Evolutionary conservation across 2,329 filamentous ascomycete species (phyloP).

Genomic region (Microsporum ferrugineum): DNA sequence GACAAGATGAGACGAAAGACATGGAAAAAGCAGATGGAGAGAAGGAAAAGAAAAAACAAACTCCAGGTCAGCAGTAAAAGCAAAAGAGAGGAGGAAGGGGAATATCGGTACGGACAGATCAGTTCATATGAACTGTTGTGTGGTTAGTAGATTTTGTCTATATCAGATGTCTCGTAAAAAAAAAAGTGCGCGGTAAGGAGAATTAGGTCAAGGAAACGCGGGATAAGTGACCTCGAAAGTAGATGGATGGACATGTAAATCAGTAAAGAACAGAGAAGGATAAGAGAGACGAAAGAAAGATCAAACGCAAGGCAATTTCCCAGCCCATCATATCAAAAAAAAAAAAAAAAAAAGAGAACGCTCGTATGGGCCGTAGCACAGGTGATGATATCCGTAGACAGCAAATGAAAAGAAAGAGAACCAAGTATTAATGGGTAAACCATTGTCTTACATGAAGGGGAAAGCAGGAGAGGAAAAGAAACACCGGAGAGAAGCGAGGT

Average conservation of each 20-base stretch:
- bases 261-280: neutral
- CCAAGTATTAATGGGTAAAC: neutral
- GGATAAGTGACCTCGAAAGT: neutral
- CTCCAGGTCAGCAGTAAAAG: neutral
- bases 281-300: neutral
- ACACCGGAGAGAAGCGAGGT: neutral
- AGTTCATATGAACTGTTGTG: neutral
- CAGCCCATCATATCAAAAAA: neutral
- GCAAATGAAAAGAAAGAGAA: neutral
- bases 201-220: neutral
- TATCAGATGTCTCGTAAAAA: slow-evolving; percentile 8
- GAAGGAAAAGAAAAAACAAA: neutral
- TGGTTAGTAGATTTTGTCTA: neutral
- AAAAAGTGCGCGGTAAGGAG: slow-evolving; percentile 3
- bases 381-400: neutral
- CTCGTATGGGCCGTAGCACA: neutral
- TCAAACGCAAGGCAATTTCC: slow-evolving; percentile 7
- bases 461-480: neutral
- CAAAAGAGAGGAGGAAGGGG: neutral
- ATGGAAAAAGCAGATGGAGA: neutral
- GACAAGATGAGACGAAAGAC: neutral
- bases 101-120: neutral
- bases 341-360: neutral
- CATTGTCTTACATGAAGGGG: neutral
- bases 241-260: neutral